A percentile compares a stretch with the other conserved stretches of the same genome.
These are phyloP conservation scores for Macadamia tetraphylla DNA, from an alignment of 164 flowering plant species.

Conservation along the genomic window DNA sequence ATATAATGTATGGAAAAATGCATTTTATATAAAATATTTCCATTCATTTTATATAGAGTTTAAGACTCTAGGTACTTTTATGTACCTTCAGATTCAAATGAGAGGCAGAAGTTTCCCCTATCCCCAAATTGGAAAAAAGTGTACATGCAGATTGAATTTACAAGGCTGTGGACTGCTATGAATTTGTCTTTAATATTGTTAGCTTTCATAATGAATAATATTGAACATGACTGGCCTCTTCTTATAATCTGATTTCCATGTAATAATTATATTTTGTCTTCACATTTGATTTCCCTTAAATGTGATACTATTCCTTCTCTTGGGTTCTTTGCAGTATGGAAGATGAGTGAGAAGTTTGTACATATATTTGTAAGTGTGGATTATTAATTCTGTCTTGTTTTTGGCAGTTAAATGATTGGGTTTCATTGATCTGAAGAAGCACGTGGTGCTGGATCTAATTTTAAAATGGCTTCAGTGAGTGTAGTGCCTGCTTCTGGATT, in stretches of 20 bases:
- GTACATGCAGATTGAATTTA: no score
- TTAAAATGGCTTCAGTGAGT: slow-evolving; percentile 50
- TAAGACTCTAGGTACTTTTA: no score
- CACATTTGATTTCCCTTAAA: not conserved
- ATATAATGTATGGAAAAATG: no score
- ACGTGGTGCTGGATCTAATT: slow-evolving; percentile 4
- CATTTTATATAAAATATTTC: no score
- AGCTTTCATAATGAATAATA: no score
- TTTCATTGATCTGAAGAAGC: not conserved
- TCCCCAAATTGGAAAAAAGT: no score
- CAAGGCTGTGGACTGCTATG: no score
- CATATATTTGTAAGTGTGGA: not conserved
- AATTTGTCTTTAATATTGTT: no score
- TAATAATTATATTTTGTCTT: not conserved
- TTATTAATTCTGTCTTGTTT: not conserved
- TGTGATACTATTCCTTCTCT: not conserved
- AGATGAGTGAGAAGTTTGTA: not conserved
- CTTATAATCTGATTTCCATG: not conserved
- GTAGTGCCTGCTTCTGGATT: slow-evolving; percentile 41
- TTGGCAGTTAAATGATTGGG: slow-evolving; percentile 25
- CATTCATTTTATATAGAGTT: no score
- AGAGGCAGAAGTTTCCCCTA: no score
- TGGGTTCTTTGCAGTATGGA: not conserved
- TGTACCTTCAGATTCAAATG: no score
- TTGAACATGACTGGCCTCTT: no score